Percentiles rank a stretch among this genome's conserved stretches.
phyloP scores from a whole-genome alignment of 164 flowering plant species.

The Taxillus chinensis region DNA sequence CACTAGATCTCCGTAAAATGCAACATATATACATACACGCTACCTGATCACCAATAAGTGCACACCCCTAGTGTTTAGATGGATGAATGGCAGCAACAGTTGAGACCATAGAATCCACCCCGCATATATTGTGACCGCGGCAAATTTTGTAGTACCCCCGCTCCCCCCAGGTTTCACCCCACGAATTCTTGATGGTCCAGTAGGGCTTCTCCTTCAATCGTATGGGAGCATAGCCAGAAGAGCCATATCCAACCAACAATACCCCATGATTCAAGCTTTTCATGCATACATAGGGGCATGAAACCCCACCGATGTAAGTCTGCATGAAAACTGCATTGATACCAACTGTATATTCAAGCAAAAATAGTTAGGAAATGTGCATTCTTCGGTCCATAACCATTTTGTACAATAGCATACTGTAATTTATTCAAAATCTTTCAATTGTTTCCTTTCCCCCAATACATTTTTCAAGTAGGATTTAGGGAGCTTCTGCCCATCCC shows the following conservation, averaged over 20 bases:
- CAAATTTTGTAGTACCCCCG: slow-evolving; percentile 58
- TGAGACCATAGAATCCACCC: slow-evolving; percentile 64
- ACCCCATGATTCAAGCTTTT: slow-evolving; percentile 58
- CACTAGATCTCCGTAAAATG: background rate
- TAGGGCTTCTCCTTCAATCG: slow-evolving; percentile 55
- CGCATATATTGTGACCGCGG: slow-evolving; percentile 51
- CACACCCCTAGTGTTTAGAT: slow-evolving; percentile 1
- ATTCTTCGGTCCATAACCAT: no score
- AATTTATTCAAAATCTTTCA: no score
- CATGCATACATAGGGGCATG: slow-evolving; percentile 59
- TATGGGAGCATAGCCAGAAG: slow-evolving; percentile 46
- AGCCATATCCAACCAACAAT: slow-evolving; percentile 57
- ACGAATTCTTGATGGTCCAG: slow-evolving; percentile 72
- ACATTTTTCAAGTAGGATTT: no score
- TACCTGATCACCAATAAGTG: background rate
- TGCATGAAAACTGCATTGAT: slow-evolving; percentile 74
- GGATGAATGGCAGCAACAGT: slow-evolving; percentile 40
- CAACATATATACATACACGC: background rate
- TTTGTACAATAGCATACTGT: no score
- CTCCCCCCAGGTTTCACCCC: slow-evolving; percentile 70
- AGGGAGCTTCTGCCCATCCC: no score
- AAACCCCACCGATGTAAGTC: slow-evolving; percentile 55
- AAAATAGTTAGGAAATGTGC: background rate
- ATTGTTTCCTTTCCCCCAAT: no score
- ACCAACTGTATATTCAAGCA: slow-evolving; percentile 34